phyloP scores from a whole-genome alignment of 768 basidiomycete species.

The Amanita inopinata region DNA sequence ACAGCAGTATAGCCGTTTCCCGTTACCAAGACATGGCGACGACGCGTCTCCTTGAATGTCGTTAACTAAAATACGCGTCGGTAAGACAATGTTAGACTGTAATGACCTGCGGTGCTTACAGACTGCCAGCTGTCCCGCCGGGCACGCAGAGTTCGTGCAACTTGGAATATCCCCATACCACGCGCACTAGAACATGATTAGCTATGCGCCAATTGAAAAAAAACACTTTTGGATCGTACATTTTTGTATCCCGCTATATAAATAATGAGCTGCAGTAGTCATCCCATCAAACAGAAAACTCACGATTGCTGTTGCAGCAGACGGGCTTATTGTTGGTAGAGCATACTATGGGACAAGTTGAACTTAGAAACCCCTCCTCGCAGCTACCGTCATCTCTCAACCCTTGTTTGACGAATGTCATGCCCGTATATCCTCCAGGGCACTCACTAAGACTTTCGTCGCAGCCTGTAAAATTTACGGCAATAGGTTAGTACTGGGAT shows the following conservation, averaged over 20 bases:
- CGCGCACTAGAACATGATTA: background rate
- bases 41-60: conserved; percentile 16
- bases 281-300: background rate
- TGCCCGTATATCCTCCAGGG: conserved; percentile 8
- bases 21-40: conserved; percentile 11
- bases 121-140: conserved; percentile 12
- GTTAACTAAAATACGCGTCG: conserved; percentile 11
- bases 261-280: background rate
- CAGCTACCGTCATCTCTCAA: conserved; percentile 11
- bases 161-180: background rate
- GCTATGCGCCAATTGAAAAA: background rate
- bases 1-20: conserved; percentile 14
- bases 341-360: conserved; percentile 11
- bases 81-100: background rate
- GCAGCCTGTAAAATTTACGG: conserved; percentile 6
- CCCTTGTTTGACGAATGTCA: conserved; percentile 12
- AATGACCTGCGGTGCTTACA: conserved; percentile 11
- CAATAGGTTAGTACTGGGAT: background rate
- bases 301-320: conserved; percentile 11
- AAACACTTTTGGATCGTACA: conserved; percentile 1
- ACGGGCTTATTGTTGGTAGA: conserved; percentile 11
- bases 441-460: conserved; percentile 1
- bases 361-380: conserved; percentile 4
- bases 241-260: background rate
- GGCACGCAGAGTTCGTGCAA: background rate